Evolutionary conservation across 1,139 yeast species (phyloP).

Genomic region (Pichia sp.): DNA sequence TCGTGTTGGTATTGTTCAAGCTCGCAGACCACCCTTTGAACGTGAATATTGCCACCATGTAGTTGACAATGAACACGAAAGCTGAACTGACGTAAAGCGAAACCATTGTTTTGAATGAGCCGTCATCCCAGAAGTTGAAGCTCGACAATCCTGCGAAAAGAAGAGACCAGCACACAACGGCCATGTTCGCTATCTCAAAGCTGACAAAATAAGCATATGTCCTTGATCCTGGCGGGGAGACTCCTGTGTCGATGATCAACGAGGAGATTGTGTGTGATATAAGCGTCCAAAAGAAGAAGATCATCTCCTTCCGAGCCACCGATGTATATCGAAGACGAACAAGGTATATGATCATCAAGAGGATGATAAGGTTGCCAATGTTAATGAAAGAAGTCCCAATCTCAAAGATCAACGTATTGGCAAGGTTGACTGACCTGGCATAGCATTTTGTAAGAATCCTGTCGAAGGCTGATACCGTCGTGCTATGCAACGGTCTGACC

Average conservation of each 20-base stretch:
- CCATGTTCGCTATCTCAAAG: conserved; percentile 68
- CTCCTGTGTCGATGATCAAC: conserved; percentile 86
- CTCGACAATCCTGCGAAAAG: conserved; percentile 74
- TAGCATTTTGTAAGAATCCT: conserved; percentile 79
- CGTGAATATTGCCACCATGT: conserved; percentile 64
- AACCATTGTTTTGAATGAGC: conserved; percentile 63
- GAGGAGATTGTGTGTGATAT: conserved; percentile 58
- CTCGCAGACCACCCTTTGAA: conserved; percentile 60
- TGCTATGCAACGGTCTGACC: conserved; percentile 37
- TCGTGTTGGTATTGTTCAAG: conserved; percentile 44
- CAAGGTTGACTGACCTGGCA: conserved; percentile 78
- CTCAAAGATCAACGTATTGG: conserved; percentile 87
- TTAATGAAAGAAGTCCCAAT: conserved; percentile 87
- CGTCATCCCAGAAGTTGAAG: conserved; percentile 93
- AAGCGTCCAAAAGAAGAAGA: conserved; percentile 63
- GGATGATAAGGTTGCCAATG: conserved; percentile 63
- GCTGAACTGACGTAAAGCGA: conserved; percentile 47
- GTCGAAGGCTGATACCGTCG: conserved; percentile 24
- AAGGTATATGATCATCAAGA: conserved; percentile 71
- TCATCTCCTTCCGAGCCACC: conserved; percentile 84
- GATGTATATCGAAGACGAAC: conserved; percentile 86
- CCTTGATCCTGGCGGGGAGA: conserved; percentile 75
- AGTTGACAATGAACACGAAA: conserved; percentile 58
- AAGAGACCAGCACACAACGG: conserved; percentile 66
- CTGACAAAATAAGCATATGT: conserved; percentile 82